A percentile compares a stretch with the other conserved stretches of the same genome.
Evolutionary conservation across 352 stramenopile species (phyloP).

Genomic region (Globisporangium yorkense): DNA sequence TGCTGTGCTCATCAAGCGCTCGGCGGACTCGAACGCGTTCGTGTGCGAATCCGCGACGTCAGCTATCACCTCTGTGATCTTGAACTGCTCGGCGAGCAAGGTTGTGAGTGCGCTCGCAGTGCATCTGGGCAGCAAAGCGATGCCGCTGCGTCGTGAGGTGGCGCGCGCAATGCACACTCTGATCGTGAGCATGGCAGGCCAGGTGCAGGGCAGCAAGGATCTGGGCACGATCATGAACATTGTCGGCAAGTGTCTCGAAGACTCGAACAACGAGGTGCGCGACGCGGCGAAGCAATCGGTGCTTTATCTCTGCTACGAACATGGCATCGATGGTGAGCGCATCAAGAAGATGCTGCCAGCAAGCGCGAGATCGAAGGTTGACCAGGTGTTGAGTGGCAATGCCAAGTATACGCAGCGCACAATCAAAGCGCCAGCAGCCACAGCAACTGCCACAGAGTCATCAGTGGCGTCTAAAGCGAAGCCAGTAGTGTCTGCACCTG

Average conservation of each 20-base stretch:
- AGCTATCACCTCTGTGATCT: slow-evolving; percentile 41
- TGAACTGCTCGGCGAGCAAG: slow-evolving; percentile 44
- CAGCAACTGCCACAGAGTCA: background rate
- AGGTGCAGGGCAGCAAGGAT: slow-evolving; percentile 33
- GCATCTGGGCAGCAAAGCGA: slow-evolving; percentile 42
- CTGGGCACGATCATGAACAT: slow-evolving; percentile 30
- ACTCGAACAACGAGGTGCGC: slow-evolving; percentile 75
- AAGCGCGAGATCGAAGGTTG: slow-evolving; percentile 36
- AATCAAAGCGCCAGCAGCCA: slow-evolving; percentile 3
- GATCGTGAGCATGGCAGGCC: slow-evolving; percentile 31
- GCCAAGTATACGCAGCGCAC: slow-evolving; percentile 9
- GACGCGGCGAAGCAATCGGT: slow-evolving; percentile 59
- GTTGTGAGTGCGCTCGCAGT: slow-evolving; percentile 34
- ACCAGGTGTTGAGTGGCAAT: slow-evolving; percentile 32
- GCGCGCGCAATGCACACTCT: slow-evolving; percentile 45
- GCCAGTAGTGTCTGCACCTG: background rate
- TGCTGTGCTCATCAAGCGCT: slow-evolving; percentile 56
- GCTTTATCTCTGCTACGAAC: slow-evolving; percentile 35
- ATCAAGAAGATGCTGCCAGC: slow-evolving; percentile 54
- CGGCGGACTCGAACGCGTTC: slow-evolving; percentile 66
- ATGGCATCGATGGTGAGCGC: slow-evolving; percentile 29
- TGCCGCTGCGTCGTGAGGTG: slow-evolving; percentile 55
- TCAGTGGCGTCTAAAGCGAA: slow-evolving; percentile 5
- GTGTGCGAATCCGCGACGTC: slow-evolving; percentile 54
- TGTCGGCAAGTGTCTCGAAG: slow-evolving; percentile 59